Conservation (phyloP, 306 rosid species). For the Luffa acutangula region DNA sequence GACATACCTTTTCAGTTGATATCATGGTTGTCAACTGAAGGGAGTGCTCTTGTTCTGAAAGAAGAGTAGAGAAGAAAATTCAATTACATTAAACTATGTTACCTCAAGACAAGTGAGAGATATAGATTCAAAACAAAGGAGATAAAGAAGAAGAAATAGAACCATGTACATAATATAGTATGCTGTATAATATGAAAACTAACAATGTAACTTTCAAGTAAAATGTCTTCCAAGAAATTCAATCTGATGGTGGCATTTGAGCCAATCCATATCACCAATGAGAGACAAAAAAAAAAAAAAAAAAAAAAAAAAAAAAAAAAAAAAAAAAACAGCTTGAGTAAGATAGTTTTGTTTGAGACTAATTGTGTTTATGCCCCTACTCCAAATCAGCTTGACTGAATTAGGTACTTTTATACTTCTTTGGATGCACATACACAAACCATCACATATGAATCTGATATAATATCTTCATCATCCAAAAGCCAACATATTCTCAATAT, state of each 20-base stretch:
- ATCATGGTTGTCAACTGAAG: conserved; percentile 27
- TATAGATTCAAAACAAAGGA: not conserved
- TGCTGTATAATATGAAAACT: not conserved
- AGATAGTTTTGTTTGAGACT: not conserved
- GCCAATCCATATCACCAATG: not conserved
- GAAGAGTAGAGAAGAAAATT: conserved; percentile 16
- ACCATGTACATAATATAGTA: not conserved
- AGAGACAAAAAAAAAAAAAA: not conserved
- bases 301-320: too few relatives aligned
- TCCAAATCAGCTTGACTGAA: not conserved
- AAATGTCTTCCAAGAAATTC: not conserved
- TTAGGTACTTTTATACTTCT: not conserved
- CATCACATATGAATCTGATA: not conserved
- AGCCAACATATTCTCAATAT: not conserved
- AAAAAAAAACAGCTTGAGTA: not conserved
- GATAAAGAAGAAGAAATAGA: not conserved
- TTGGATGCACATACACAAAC: not conserved
- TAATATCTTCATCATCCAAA: not conserved
- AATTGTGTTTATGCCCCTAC: not conserved
- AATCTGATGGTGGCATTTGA: not conserved
- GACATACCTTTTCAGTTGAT: conserved; percentile 50
- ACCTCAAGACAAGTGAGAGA: not conserved
- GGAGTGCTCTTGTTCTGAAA: conserved; percentile 42
- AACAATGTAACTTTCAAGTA: not conserved
- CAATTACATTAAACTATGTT: not conserved